Base-by-base conservation (phyloP, 352 stramenopile species). In the Pythium biforme region DNA sequence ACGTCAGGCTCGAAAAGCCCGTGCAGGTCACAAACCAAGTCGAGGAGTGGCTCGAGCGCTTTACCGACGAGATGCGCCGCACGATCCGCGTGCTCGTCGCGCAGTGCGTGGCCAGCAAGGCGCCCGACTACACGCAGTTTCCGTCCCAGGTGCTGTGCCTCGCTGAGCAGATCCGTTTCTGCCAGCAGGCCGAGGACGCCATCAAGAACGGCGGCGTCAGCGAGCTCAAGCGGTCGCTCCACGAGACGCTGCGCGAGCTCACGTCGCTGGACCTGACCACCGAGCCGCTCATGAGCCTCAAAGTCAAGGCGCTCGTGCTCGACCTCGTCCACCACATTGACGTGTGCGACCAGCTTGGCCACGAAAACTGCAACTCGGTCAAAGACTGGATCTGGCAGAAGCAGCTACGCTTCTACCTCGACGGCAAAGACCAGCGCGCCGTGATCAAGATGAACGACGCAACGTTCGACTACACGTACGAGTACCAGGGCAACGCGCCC, bases 291-390 rank as follows among this genome's bases (percentile, higher is more conserved):
- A 90, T 96, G 77, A 92, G 88, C 60, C 77, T 98, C 41, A 98
- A 98, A 56, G 83, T 97, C 15, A 98, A 98, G 67, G 89, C 86
- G 4, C 81, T 99, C 7, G 89, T 99, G 40, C 70, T 98, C 9
- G 95, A 99, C 49, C 72, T 98, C 3, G 89, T 99, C n/a, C 95
- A 99, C 45, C 88, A 97, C 59, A 96, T 98, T 34, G 94, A 98
- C 59, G 88, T 98, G 0, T 95, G 95, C 43, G 89, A 98, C 41
- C 89, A 98, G 48, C 65, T 98, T 1, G 54, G 89, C 3, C 53
- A 34, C 3, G 81, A 68, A 1, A 85, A 83, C 64, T 91, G 86
- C 41, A 70, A 75, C 14, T 81, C 66, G 4, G 57, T 72, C 33
- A 64, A 70, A 29, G 76, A 93, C 49, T 97, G 89, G 89, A 71